phyloP scores from a whole-genome alignment of 1,139 yeast species.

The Scheffersomyces segobiensis region DNA sequence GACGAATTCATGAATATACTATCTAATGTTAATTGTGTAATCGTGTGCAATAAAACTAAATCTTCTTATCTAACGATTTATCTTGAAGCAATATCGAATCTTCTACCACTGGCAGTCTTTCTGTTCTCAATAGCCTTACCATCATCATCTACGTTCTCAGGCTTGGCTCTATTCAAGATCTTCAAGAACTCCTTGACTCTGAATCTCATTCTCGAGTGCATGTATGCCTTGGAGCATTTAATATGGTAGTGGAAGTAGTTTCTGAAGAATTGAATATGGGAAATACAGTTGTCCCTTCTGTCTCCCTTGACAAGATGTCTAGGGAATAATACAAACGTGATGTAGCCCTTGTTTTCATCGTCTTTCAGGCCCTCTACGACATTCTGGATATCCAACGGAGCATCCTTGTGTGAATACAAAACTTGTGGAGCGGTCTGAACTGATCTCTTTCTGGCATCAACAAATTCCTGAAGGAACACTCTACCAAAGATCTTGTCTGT shows the following conservation, averaged over 20 bases:
- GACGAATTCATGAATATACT: conserved; percentile 1
- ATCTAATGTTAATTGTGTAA: neutral
- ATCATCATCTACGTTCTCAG: conserved; percentile 81
- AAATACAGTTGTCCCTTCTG: conserved; percentile 78
- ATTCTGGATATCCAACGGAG: conserved; percentile 81
- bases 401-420: conserved; percentile 80
- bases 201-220: conserved; percentile 97
- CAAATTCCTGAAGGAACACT: conserved; percentile 95
- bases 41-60: neutral
- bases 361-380: conserved; percentile 41
- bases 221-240: conserved; percentile 95
- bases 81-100: conserved; percentile 47
- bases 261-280: conserved; percentile 88
- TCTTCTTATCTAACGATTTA: neutral
- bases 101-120: conserved; percentile 82
- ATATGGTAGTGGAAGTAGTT: conserved; percentile 98
- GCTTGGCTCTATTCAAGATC: conserved; percentile 94
- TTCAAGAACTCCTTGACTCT: conserved; percentile 92
- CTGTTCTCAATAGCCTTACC: conserved; percentile 59
- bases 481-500: conserved; percentile 94
- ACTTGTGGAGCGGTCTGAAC: conserved; percentile 99
- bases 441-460: conserved; percentile 93
- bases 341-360: conserved; percentile 65
- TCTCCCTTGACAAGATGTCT: conserved; percentile 72
- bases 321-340: conserved; percentile 76